Evolutionary conservation across 257 asterid species (phyloP).

Genomic region (Gentiana macrophylla): DNA sequence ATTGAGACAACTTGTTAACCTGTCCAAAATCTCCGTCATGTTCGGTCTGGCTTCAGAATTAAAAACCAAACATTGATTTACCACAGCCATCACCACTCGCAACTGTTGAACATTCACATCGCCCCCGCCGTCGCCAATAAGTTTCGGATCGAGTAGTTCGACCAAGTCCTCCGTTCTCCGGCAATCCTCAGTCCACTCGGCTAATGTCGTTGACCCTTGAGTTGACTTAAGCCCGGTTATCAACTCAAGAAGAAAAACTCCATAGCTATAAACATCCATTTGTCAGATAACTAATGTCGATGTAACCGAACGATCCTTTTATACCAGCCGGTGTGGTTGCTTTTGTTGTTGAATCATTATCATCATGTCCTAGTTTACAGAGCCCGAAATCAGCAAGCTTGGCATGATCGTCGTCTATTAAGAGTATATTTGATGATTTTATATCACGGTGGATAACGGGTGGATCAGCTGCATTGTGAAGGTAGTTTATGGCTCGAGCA

Average conservation of each 20-base stretch:
- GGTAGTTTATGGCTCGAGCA: conserved; percentile 22
- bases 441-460: conserved; percentile 65
- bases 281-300: conserved; percentile 41
- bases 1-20: conserved; percentile 35
- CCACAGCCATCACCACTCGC: conserved; percentile 34
- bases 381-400: conserved; percentile 73
- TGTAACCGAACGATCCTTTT: conserved; percentile 33
- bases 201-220: conserved; percentile 24
- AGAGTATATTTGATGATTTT: conserved; percentile 57
- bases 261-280: conserved; percentile 66
- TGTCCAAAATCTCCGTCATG: conserved; percentile 46
- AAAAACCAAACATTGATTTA: conserved; percentile 39
- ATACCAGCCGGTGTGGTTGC: conserved; percentile 46
- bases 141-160: too few species aligned
- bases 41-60: conserved; percentile 49
- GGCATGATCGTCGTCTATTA: conserved; percentile 41
- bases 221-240: conserved; percentile 55
- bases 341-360: conserved; percentile 22
- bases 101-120: neutral
- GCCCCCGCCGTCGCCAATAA: too few species aligned
- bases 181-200: too few species aligned
- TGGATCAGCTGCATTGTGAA: conserved; percentile 64
- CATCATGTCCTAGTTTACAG: conserved; percentile 45
- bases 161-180: too few species aligned
- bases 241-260: conserved; percentile 24